Evolutionary conservation across 2,329 filamentous ascomycete species (phyloP), one percentile per base, ranked within the genome.

Genomic region (Plenodomus biglobosus): DNA sequence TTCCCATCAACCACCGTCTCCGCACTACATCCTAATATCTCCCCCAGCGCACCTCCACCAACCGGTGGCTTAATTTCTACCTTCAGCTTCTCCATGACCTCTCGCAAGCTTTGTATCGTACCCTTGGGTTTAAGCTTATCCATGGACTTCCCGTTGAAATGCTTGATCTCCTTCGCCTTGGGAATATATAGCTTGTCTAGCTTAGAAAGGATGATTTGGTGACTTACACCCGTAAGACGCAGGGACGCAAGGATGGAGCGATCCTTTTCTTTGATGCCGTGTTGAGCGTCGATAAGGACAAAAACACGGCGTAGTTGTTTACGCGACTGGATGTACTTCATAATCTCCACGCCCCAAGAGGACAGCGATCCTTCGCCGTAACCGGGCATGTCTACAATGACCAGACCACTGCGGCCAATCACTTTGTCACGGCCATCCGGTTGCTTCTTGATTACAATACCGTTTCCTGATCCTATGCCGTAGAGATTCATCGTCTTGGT

Each of bases 331-430:
- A 90, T 67, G 70, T 87, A 88, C 66, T 87, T 87, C 74, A 87
- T 76, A 50, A 87, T 85, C 67, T 88, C 82, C 19, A 69, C 64
- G 0, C 86, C 86, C 85, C 85, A 88, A 58, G 82, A 80, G 8
- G 75, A 68, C 27, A 79, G 71, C 61, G 81, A 84, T 1, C 80
- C 84, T 47, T 81, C 78, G 3, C 86, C 86, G 62, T 89, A 89
- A 0, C 86, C 86, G 1, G 86, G 86, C 80, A 86, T 86, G 66
- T 90, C 86, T 17, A 89, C 75, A 27, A 90, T 76, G 0, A 85
- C 78, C 21, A 87, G 62, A 0, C 74, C 75, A 0, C 73, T 71
- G 0, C 53, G 46, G 1, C 73, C 72, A 8, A 74, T 51, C 32
- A 72, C 71, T 21, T 66, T 66, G 46, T 65, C 68, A 10, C 50